A percentile compares a stretch with the other conserved stretches of the same genome.
Conservation (phyloP, 106 monocot genomes). For the Platanthera guangdongensis region DNA sequence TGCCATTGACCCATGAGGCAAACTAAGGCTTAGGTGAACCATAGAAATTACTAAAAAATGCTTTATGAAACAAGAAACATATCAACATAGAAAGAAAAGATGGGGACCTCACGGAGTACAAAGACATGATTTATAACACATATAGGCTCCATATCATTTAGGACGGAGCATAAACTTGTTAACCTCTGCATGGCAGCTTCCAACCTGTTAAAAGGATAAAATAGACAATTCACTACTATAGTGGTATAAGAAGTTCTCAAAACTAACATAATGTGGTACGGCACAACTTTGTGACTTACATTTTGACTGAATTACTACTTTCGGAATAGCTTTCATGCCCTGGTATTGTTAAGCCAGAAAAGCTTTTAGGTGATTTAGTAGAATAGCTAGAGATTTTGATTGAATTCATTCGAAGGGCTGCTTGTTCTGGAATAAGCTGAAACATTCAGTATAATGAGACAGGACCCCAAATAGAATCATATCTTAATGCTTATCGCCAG, state of each 20-base stretch:
- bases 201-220: slow-evolving; percentile 47
- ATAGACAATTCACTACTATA: background rate
- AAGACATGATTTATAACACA: slow-evolving; percentile 98
- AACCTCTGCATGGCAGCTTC: slow-evolving; percentile 97
- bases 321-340: slow-evolving; percentile 87
- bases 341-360: slow-evolving; percentile 44
- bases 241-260: background rate
- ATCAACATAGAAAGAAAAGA: slow-evolving; percentile 7
- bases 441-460: slow-evolving; percentile 23
- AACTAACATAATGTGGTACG: background rate
- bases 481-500: background rate
- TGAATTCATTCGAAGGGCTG: slow-evolving; percentile 47
- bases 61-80: background rate
- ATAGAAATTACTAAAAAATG: background rate
- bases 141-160: slow-evolving; percentile 98
- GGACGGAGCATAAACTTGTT: slow-evolving; percentile 90
- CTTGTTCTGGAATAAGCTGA: slow-evolving; percentile 93
- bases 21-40: background rate
- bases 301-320: slow-evolving; percentile 76
- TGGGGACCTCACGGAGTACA: slow-evolving; percentile 76
- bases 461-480: background rate
- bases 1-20: too few relatives aligned
- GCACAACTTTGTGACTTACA: slow-evolving; percentile 38
- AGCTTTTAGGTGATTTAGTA: slow-evolving; percentile 41
- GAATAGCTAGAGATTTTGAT: slow-evolving; percentile 47